Evolutionary conservation across 1,284 basidiomycete species (phyloP).

Genomic region (Termitomyces sp.): DNA sequence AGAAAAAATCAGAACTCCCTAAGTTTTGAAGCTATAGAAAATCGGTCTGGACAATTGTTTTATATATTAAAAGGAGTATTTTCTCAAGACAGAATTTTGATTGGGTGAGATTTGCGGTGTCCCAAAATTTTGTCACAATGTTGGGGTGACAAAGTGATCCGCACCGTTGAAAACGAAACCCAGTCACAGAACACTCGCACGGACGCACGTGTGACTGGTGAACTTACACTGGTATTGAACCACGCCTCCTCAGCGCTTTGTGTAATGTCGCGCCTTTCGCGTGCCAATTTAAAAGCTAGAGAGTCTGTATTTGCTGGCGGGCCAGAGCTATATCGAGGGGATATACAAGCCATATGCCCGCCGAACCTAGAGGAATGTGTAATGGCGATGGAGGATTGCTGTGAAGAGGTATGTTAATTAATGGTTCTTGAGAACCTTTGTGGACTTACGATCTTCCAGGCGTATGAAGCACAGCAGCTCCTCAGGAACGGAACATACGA

Average conservation of each 20-base stretch:
- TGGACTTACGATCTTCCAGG: slow-evolving; percentile 30
- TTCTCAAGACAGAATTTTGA: background rate
- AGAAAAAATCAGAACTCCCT: background rate
- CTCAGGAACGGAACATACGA: slow-evolving; percentile 65
- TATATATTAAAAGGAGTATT: background rate
- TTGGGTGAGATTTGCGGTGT: background rate
- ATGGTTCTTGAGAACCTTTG: background rate
- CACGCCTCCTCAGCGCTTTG: background rate
- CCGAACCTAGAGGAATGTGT: slow-evolving; percentile 69
- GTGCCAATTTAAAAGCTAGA: slow-evolving; percentile 49
- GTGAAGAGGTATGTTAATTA: slow-evolving; percentile 49
- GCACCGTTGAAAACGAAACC: too few species aligned
- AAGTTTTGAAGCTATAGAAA: background rate
- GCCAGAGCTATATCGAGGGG: slow-evolving; percentile 53
- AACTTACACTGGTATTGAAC: too few species aligned
- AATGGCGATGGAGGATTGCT: slow-evolving; percentile 67
- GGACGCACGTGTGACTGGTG: too few species aligned
- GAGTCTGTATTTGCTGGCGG: slow-evolving; percentile 65
- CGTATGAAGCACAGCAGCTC: slow-evolving; percentile 61
- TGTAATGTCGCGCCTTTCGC: slow-evolving; percentile 53
- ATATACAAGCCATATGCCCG: slow-evolving; percentile 58
- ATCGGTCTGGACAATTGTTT: background rate
- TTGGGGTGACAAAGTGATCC: background rate
- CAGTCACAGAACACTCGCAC: too few species aligned
- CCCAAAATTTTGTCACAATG: background rate